Percentiles rank a stretch among this genome's conserved stretches.
These are phyloP conservation scores for Amesomyces nigricolor DNA, from an alignment of 2,329 filamentous ascomycete genomes.

Conservation along the genomic window DNA sequence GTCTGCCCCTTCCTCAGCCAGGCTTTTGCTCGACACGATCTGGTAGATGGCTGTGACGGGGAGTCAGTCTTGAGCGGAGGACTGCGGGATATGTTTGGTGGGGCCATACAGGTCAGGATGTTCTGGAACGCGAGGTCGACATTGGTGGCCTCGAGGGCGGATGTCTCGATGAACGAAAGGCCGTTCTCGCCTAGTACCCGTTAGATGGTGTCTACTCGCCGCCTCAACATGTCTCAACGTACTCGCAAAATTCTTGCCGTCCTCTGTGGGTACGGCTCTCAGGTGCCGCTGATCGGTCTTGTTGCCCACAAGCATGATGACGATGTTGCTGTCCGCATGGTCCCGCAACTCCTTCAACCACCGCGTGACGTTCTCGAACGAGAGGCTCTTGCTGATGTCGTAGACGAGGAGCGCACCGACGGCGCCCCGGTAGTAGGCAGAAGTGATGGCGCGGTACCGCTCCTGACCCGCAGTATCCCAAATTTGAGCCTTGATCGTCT, in stretches of 20 bases:
- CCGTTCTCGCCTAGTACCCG: conserved; percentile 78
- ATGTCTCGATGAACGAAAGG: conserved; percentile 98
- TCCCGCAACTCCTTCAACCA: conserved; percentile 99
- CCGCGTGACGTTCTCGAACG: conserved; percentile 96
- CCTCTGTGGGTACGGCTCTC: conserved; percentile 92
- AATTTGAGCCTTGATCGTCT: conserved; percentile 99
- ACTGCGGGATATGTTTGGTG: background rate
- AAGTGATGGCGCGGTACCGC: conserved; percentile 97
- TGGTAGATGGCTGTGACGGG: conserved; percentile 84
- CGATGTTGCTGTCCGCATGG: conserved; percentile 97
- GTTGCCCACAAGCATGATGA: conserved; percentile 99
- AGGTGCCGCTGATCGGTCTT: conserved; percentile 99
- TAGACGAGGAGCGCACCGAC: conserved; percentile 97
- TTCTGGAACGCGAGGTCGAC: conserved; percentile 99
- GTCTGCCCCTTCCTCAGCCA: conserved; percentile 80
- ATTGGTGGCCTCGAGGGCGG: conserved; percentile 96
- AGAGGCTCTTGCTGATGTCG: conserved; percentile 99
- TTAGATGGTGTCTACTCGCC: conserved; percentile 10
- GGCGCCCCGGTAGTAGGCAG: conserved; percentile 96
- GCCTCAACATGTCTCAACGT: conserved; percentile 29
- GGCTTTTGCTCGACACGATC: conserved; percentile 95
- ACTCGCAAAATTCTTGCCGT: conserved; percentile 98
- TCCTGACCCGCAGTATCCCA: conserved; percentile 99
- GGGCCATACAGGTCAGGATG: conserved; percentile 81
- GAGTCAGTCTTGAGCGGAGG: conserved; percentile 12